phyloP scores from a whole-genome alignment of 495 filamentous ascomycete species.

The Trichocladium uniseriatum region DNA sequence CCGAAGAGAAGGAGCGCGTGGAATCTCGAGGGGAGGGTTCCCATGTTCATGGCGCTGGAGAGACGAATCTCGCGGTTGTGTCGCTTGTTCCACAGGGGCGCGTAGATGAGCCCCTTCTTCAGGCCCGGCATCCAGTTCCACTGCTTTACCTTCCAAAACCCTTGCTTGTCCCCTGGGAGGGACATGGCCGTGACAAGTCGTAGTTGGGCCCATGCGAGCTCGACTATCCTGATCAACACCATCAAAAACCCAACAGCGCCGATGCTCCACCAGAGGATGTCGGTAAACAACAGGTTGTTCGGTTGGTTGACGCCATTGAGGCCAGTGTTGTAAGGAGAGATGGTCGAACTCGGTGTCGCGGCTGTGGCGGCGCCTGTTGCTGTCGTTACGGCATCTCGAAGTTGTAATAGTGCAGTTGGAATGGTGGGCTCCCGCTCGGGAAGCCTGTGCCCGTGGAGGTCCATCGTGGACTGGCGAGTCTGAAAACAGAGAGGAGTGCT shows the following conservation, averaged over 20 bases:
- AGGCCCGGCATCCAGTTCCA: conserved; percentile 47
- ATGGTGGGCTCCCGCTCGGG: conserved; percentile 3
- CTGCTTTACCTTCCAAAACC: conserved; percentile 40
- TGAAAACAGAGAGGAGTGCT: not conserved
- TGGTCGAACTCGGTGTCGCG: conserved; percentile 26
- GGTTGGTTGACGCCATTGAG: conserved; percentile 45
- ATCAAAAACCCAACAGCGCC: conserved; percentile 39
- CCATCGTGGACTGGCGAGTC: conserved; percentile 11
- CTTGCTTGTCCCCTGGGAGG: conserved; percentile 32
- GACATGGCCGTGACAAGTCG: conserved; percentile 44
- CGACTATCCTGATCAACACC: conserved; percentile 34
- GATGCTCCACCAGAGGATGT: conserved; percentile 42
- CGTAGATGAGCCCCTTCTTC: conserved; percentile 75
- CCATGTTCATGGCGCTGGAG: conserved; percentile 69
- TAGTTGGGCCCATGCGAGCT: conserved; percentile 36
- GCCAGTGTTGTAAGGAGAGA: conserved; percentile 38
- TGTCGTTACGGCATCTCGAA: conserved; percentile 9
- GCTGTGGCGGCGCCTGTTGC: not conserved
- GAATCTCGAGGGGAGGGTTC: conserved; percentile 75
- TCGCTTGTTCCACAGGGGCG: conserved; percentile 68
- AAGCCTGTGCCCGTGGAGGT: conserved; percentile 16
- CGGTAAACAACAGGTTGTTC: conserved; percentile 38
- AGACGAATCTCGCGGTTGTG: conserved; percentile 83
- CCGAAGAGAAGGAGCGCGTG: conserved; percentile 61
- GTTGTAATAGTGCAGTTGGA: conserved; percentile 9